Base-by-base conservation (phyloP, 768 basidiomycete species). In the Pulveroboletus ravenelii region DNA sequence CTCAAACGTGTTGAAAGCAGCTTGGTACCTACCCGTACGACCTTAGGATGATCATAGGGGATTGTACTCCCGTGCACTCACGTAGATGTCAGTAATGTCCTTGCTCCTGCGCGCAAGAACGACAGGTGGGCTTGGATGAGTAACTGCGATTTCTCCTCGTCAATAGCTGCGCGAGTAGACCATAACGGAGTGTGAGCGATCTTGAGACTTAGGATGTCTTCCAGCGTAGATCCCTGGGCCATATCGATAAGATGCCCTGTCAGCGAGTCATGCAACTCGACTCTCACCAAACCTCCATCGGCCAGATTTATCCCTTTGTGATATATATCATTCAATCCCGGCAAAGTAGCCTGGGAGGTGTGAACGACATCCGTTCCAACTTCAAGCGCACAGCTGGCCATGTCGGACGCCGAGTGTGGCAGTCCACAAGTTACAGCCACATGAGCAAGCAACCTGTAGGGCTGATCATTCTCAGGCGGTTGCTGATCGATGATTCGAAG, bases 21-120 rank as follows among this genome's bases (percentile, higher is more conserved):
- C 80, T 69, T 89, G 87, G 60, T 89, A 89, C 37, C 85, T 89
- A 47, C 18, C 17, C 34, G 3, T 15, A 9, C 29, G 27, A 49
- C 39, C 18, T 48, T 15, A 32, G 20, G 23, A 20, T 8, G 20
- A 20, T 27, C 25, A 27, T 8, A 27, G 12, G 41, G 4, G 15
- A 40, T 40, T 8, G 5, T 12, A 13, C 3, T 9, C 18, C 27
- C 32, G 6, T 25, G 9, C 20, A 43, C 66, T 58, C 59, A 89
- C 89, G 88, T 88, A 2, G 81, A 72, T 0, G 89, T 87, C 45
- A 80, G 72, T 25, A 92, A 77, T 13, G 89, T 71, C 44, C 74
- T 71, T 10, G 86, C 79, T 0, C 89, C 87, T 8, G 85, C 82
- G 10, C 74, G 68, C 17, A 88, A 63, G 63, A 85, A 92, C 0